phyloP scores from a whole-genome alignment of 1,284 basidiomycete species.

The Vanrija sp. region DNA sequence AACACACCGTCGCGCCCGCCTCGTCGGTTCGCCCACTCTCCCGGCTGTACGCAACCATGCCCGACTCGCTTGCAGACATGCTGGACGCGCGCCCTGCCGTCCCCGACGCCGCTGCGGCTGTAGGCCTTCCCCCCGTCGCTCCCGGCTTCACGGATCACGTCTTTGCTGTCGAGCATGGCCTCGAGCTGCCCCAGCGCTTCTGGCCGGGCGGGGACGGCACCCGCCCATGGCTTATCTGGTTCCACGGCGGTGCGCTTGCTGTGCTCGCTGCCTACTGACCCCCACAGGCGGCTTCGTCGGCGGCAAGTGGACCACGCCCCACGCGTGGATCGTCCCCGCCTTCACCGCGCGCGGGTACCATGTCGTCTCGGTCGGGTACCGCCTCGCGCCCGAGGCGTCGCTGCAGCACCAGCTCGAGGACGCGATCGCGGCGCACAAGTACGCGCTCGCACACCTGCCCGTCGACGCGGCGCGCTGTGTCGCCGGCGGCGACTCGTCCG shows the following conservation, averaged over 20 bases:
- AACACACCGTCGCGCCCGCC: too few species aligned
- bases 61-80: too few species aligned
- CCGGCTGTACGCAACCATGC: too few species aligned
- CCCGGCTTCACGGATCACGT: slow-evolving; percentile 27
- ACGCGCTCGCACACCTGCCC: slow-evolving; percentile 17
- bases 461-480: slow-evolving; percentile 22
- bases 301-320: slow-evolving; percentile 17
- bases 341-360: slow-evolving; percentile 24
- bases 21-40: too few species aligned
- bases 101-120: too few species aligned
- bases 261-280: background rate
- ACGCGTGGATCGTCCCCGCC: slow-evolving; percentile 25
- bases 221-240: slow-evolving; percentile 18
- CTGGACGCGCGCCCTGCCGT: too few species aligned
- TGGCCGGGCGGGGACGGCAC: slow-evolving; percentile 20
- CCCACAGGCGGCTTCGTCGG: slow-evolving; percentile 13
- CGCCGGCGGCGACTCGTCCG: slow-evolving; percentile 27
- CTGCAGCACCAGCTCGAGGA: slow-evolving; percentile 27
- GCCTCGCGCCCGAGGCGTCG: slow-evolving; percentile 27
- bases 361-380: slow-evolving; percentile 32
- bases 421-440: slow-evolving; percentile 19
- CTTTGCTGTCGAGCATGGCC: slow-evolving; percentile 25
- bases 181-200: slow-evolving; percentile 27
- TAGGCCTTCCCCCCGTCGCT: too few species aligned
- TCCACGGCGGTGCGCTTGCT: slow-evolving; percentile 21